Evolutionary conservation across 495 filamentous ascomycete species (phyloP), one percentile per base, ranked within the genome.

Genomic region (Talaromyces stipitatus): DNA sequence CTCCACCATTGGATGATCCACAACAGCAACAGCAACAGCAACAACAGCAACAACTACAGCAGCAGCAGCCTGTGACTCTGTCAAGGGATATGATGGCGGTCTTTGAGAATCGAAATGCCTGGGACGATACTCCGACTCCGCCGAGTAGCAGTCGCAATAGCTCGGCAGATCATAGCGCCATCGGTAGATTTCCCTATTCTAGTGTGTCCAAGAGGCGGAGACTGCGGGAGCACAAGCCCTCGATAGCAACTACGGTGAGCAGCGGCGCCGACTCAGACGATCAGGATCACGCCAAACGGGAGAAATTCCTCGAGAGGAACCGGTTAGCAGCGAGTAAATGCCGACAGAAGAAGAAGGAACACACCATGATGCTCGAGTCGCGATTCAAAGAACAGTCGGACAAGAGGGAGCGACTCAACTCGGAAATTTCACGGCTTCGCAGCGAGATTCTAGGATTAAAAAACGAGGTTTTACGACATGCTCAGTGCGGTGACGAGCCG

Each of bases 281-380:
- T 2, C 63, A 62, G 5, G 67, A 71, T 8, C 62, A 62, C 14
- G 63, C 60, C 2, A 72, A 73, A 51, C 67, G 72, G 9, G 69
- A 69, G 28, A 73, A 74, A 76, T 84, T 87, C 62, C 76, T 90
- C 23, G 85, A 91, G 62, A 79, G 85, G 18, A 92, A 92, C 66
- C 79, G 88, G 11, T 64, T 89, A 7, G 88, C 88, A 12, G 88
- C 88, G 0, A 87, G 80, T 65, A 91, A 91, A 62, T 91, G 88
- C 64, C 79, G 88, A 1, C 82, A 85, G 62, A 90, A 89, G 76
- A 90, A 90, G 69, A 90, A 89, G 58, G 77, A 81, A 60, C 82
- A 78, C 72, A 82, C 82, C 18, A 66, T 75, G 27, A 74, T 80
- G 27, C 66, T 86, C 4, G 81, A 86, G 58, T 54, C 47, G n/a